Conservation (phyloP, 176 grass and related monocot genomes). For the Paspalum notatum region DNA sequence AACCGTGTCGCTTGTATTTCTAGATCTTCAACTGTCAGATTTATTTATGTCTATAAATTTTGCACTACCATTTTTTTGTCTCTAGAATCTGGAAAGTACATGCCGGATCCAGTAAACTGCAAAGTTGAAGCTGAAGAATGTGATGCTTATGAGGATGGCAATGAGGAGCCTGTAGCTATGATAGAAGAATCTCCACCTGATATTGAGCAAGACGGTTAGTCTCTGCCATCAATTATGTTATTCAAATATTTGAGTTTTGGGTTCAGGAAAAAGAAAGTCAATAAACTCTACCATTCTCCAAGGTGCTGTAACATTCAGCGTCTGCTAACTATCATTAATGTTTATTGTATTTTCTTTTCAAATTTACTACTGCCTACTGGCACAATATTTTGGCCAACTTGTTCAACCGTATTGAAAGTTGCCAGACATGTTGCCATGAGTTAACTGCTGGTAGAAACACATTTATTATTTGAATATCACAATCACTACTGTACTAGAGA, state of each 20-base stretch:
- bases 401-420: constrained; percentile 17
- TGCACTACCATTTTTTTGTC: constrained; percentile 22
- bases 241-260: not conserved
- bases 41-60: constrained; percentile 15
- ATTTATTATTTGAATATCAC: not conserved
- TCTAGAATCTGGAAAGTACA: constrained; percentile 56
- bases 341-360: constrained; percentile 7
- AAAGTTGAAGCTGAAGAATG: constrained; percentile 76
- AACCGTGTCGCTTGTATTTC: too few species aligned
- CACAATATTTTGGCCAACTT: not conserved
- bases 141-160: constrained; percentile 72
- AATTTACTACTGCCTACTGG: not conserved
- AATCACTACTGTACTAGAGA: not conserved
- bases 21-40: constrained; percentile 9
- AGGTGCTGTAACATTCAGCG: not conserved
- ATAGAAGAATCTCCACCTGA: constrained; percentile 82
- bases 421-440: not conserved
- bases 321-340: constrained; percentile 10
- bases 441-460: not conserved
- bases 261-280: constrained; percentile 12
- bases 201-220: constrained; percentile 63
- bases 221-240: constrained; percentile 17
- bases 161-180: constrained; percentile 78
- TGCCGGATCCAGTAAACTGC: constrained; percentile 37
- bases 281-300: constrained; percentile 24